Base-by-base conservation (phyloP, 495 filamentous ascomycete genomes). In the Talaromyces wortmannii region DNA sequence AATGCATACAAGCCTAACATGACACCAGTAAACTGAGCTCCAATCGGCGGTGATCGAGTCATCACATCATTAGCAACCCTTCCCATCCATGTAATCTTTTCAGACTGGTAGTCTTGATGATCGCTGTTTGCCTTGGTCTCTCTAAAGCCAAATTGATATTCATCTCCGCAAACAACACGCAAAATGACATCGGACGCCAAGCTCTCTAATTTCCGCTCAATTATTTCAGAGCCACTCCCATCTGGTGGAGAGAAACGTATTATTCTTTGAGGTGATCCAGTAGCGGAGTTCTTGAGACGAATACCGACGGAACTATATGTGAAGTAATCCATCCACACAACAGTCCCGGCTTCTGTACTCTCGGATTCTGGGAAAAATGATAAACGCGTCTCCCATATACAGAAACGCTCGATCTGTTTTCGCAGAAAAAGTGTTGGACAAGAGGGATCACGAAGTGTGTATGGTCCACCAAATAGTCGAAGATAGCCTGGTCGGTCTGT, bases 1-100 rank as follows among this genome's bases (percentile, higher is more conserved):
- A 73, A 73, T n/a, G 68, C 57, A 61, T 78, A 78, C 16, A 76
- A 10, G 0, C 75, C 73, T 33, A 75, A 54, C 73, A 76, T 73
- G 64, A 73, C 66, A 8, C 73, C 73, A 15, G 68, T 70, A 50
- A 77, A 76, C 2, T 59, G 52, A 0, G 63, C 66, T 0, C 74
- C 73, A 2, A 75, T 61, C 1, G 67, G 61, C 6, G 74, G 68
- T 16, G 63, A 55, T 32, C 58, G 55, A 0, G 66, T 66, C 46
- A 73, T 61, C n/a, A 48, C 53, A 6, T 47, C 12, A 44, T 71
- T 72, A 70, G 6, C 55, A 50, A 23, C 23, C 4, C 4, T 4
- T 4, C 23, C 23, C 23, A 23, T 23, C 23, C 23, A 23, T 23
- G 4, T 23, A 23, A 23, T 23, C 3, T 62, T 17, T 0, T 64